Conservation (phyloP, 1,284 basidiomycete genomes). For the Cryptococcus deneoformans region DNA sequence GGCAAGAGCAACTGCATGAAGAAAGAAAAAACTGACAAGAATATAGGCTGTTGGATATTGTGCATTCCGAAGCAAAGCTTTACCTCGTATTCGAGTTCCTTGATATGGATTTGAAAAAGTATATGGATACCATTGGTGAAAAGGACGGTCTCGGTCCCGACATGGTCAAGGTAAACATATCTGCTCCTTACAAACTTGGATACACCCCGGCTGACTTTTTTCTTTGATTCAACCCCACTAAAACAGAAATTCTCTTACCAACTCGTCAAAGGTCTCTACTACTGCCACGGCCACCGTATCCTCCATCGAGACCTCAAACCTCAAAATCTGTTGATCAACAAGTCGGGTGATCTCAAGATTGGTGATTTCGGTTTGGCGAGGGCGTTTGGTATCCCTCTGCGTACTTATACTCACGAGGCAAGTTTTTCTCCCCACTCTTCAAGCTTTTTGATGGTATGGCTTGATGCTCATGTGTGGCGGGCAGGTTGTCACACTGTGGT, state of each 20-base stretch:
- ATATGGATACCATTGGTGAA: conserved; percentile 98
- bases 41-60: conserved; percentile 92
- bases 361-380: conserved; percentile 96
- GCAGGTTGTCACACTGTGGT: conserved; percentile 98
- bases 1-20: neutral
- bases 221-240: conserved; percentile 45
- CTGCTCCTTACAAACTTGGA: too few species aligned
- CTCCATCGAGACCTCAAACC: conserved; percentile 97
- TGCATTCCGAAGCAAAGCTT: conserved; percentile 96
- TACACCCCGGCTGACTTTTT: too few species aligned
- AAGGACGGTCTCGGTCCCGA: conserved; percentile 88
- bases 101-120: conserved; percentile 98
- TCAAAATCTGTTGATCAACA: conserved; percentile 94
- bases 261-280: conserved; percentile 94
- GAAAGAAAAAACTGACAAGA: neutral
- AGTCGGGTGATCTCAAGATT: conserved; percentile 84
- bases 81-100: conserved; percentile 99
- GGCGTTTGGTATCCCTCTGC: conserved; percentile 95
- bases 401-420: conserved; percentile 98
- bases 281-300: conserved; percentile 98
- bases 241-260: conserved; percentile 62
- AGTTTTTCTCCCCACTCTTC: conserved; percentile 19
- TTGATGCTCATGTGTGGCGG: neutral
- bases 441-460: neutral
- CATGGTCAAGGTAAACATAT: conserved; percentile 76